A percentile compares a stretch with the other conserved stretches of the same genome.
Conservation (phyloP, 2,329 filamentous ascomycete species). For the Penicillium occitanis region DNA sequence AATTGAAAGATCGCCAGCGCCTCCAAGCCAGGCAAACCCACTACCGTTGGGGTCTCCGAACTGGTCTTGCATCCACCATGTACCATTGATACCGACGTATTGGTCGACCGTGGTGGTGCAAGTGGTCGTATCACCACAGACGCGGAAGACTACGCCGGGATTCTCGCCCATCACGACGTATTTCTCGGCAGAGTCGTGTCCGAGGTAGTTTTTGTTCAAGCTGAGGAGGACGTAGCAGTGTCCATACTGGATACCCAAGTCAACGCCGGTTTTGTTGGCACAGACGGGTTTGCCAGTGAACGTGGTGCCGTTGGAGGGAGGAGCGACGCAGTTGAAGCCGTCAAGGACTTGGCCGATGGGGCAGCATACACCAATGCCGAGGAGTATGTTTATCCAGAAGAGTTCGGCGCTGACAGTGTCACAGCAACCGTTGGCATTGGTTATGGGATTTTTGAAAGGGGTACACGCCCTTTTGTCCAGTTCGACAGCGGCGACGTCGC, state of each 20-base stretch:
- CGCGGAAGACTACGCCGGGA: conserved; percentile 19
- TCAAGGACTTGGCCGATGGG: conserved; percentile 12
- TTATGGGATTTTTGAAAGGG: conserved; percentile 10
- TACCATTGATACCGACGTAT: conserved; percentile 15
- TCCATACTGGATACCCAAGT: conserved; percentile 16
- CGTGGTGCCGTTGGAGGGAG: neutral
- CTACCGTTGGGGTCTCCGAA: conserved; percentile 15
- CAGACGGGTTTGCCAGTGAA: conserved; percentile 8
- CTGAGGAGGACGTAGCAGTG: conserved; percentile 18
- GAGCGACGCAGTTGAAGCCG: conserved; percentile 16
- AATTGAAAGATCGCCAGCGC: conserved; percentile 10
- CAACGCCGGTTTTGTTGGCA: conserved; percentile 9
- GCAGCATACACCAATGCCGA: conserved; percentile 14
- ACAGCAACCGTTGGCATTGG: conserved; percentile 17
- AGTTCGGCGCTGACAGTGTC: conserved; percentile 13
- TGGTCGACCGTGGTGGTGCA: conserved; percentile 5
- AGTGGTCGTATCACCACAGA: conserved; percentile 9
- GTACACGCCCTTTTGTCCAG: conserved; percentile 9
- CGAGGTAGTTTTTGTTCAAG: conserved; percentile 17
- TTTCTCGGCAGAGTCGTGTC: conserved; percentile 9
- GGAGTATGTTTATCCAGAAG: conserved; percentile 16
- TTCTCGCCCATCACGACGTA: conserved; percentile 20
- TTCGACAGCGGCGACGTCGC: conserved; percentile 3
- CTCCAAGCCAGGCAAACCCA: conserved; percentile 18
- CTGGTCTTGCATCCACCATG: conserved; percentile 19